Evolutionary conservation across 495 filamentous ascomycete genomes (phyloP).

Genomic region (Penicillium roqueforti): DNA sequence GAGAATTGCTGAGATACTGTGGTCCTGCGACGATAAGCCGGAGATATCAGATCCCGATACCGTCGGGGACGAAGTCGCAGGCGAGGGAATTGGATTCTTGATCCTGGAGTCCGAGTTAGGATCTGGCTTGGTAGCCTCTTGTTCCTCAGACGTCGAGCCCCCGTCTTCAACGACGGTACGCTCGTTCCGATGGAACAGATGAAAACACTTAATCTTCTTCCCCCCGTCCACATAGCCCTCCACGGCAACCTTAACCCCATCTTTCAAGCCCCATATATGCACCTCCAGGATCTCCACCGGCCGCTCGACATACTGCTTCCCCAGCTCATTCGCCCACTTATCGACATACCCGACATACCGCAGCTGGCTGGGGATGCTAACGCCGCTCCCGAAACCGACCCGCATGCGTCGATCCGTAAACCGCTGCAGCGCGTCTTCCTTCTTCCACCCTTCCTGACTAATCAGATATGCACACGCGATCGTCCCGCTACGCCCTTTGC

Average conservation of each 20-base stretch:
- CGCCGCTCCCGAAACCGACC: slow-evolving; percentile 77
- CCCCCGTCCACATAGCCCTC: slow-evolving; percentile 86
- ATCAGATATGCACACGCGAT: slow-evolving; percentile 85
- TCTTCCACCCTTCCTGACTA: slow-evolving; percentile 79
- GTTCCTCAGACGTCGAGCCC: slow-evolving; percentile 8
- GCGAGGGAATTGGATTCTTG: neutral
- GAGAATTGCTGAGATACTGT: slow-evolving; percentile 54
- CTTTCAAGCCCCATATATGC: slow-evolving; percentile 82
- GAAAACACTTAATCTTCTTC: slow-evolving; percentile 76
- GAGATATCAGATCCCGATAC: slow-evolving; percentile 16
- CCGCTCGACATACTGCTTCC: slow-evolving; percentile 78
- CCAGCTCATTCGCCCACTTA: slow-evolving; percentile 66
- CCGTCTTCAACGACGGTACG: slow-evolving; percentile 62
- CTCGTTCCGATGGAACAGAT: slow-evolving; percentile 73
- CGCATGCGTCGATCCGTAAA: slow-evolving; percentile 91
- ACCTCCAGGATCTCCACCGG: slow-evolving; percentile 82
- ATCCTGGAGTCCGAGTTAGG: neutral
- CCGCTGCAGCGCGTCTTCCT: slow-evolving; percentile 68
- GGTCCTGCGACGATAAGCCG: slow-evolving; percentile 7
- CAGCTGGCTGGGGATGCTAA: slow-evolving; percentile 90
- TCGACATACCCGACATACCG: slow-evolving; percentile 89
- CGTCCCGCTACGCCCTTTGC: slow-evolving; percentile 92
- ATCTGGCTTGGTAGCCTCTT: slow-evolving; percentile 1
- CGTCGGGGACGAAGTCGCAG: slow-evolving; percentile 9
- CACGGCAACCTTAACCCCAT: slow-evolving; percentile 82